Evolutionary conservation across 805 yeast genomes (phyloP), one percentile per base, ranked within the genome.

Genomic region (Starmerella bacillaris): DNA sequence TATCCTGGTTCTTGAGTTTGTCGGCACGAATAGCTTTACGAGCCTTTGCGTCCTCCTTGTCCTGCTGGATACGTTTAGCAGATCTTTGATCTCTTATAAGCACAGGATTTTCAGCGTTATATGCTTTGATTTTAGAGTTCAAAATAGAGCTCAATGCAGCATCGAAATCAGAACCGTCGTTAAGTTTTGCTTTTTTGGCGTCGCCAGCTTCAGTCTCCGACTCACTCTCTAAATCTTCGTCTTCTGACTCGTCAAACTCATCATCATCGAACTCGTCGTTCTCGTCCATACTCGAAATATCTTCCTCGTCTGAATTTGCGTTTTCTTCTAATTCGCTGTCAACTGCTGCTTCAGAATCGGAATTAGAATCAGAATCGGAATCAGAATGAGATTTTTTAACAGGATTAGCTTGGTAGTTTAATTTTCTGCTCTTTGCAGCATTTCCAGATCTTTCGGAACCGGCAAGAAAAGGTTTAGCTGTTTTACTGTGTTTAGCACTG

Each of bases 51-150:
- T 86, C 95, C 31, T 89, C 60, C 50, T 77, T 78, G 34, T 78
- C 80, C 21, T 73, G 67, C 46, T 84, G 94, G 37, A 78, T 65
- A 45, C 78, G 74, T 57, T 74, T 75, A 0, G 74, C 68, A 28
- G 67, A 63, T 45, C 76, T 78, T 50, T 78, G 78, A 18, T 69
- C 63, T 57, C 96, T 72, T 5, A 86, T 84, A 58, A 86, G 65
- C 37, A 86, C 79, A 3, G 98, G 98, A 53, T 84, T 93, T 30
- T 68, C 68, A 51, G 95, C 66, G 50, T 78, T 82, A 48, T 86
- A 78, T 0, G 94, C 92, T 54, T 89, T 89, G 45, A 86, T 63
- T 48, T 72, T 74, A 2, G 96, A 80, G 4, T 77, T 78, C 34
- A 86, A 59, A 48, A 86, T 77, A 12, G 93, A 89, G 45, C 62